Evolutionary conservation across 2,329 filamentous ascomycete genomes (phyloP), one percentile per base, ranked within the genome.

Genomic region (Xylogone sp.): DNA sequence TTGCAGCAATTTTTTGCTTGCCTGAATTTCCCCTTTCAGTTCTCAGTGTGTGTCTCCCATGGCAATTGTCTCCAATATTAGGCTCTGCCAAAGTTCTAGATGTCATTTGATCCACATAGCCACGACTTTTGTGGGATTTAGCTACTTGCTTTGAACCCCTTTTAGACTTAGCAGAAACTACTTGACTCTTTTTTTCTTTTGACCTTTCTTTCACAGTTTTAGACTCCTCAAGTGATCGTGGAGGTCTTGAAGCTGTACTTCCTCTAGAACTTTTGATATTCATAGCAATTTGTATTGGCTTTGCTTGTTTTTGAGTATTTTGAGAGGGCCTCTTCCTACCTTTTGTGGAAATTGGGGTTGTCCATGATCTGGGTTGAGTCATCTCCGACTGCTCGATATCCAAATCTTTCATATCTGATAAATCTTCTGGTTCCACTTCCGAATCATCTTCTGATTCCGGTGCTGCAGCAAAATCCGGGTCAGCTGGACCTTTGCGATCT

Each of bases 391-490:
- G 10, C 34, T 16, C 34, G n/a, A 13, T 39, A 13, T 39, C n/a
- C 5, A 39, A 18, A 6, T 39, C 34, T 9, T 39, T 16, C 13
- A 46, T 49, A 49, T 56, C 52, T 12, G 53, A 22, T 12, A 16
- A 21, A 13, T 49, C 48, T n/a, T 43, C 31, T 21, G 20, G n/a
- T 5, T 50, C 53, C 19, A 51, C 46, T 22, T 48, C 47, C 21
- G 52, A 50, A 21, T 54, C 52, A 44, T 24, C 46, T 29, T 57
- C 56, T 13, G 53, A 51, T 7, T 50, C 48, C 21, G 43, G 44
- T 8, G 31, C 45, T 18, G 34, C 45, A 16, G 43, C 52, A 21
- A 59, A 57, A 19, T 59, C 56, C 24, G 45, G 42, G 39, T 59
- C 56, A 49, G 48, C 45, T 21, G 53, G 53, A 5, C 49, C 54